Evolutionary conservation across 2,329 filamentous ascomycete species (phyloP), one percentile per base, ranked within the genome.

Genomic region (Chaetomiaceae sp.): DNA sequence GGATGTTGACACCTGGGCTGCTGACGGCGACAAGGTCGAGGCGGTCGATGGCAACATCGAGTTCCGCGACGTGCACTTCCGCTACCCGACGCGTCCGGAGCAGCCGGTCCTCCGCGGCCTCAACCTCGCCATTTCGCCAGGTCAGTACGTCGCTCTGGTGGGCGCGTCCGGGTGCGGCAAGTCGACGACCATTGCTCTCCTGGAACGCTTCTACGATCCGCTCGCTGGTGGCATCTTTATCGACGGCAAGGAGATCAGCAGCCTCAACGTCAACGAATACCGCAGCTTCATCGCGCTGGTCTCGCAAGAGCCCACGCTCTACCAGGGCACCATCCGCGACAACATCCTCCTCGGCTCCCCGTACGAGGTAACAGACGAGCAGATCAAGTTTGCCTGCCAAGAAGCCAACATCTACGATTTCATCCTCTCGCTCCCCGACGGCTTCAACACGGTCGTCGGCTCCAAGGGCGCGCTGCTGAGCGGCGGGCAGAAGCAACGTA

Each of bases 151-250:
- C 7, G 94, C 92, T 0, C 80, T 97, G 2, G 94, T 97, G 8
- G 94, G 94, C n/a, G 87, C 92, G 0, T 94, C 87, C 41, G 92
- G 94, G 2, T 96, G 91, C 65, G 94, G 94, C 53, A 97, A 99
- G 75, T 90, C 85, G 45, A 97, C 94, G 0, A 95, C 91, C 0
- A 95, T 97, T 66, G 87, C 89, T 3, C 78, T 97, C 4, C 75
- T 97, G 29, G 92, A 97, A 68, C 87, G 94, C 30, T 97, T 97
- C 74, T 97, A 97, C 66, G 90, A 97, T 62, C 89, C 91, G 0
- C 77, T 94, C 0, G 78, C 82, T 0, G 94, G 94, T 11, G 84
- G 84, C 13, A 78, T 99, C 30, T 89, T 83, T 54, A 77, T 97
- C 16, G 92, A 97, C 64, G 89, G 85, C 51, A 82, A 85, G 58